Percentiles rank a stretch among this genome's conserved stretches.
These are phyloP conservation scores for Lathyrus sativus DNA, from an alignment of 306 rosid genomes.

Conservation along the genomic window DNA sequence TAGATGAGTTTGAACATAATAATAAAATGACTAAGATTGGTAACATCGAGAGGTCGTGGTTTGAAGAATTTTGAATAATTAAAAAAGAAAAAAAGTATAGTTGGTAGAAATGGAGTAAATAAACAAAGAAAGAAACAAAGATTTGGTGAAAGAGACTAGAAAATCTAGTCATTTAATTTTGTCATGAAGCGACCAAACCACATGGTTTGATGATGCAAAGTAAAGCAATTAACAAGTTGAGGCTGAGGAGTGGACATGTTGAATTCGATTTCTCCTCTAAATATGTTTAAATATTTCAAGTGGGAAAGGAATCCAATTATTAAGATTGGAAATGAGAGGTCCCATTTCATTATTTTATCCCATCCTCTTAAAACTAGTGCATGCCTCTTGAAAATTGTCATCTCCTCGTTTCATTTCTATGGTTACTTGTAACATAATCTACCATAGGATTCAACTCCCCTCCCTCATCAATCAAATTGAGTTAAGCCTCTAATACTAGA, in stretches of 20 bases:
- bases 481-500: no score
- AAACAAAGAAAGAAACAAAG: conserved; percentile 24
- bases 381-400: neutral
- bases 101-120: conserved; percentile 22
- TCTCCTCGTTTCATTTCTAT: neutral
- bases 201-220: conserved; percentile 1
- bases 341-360: conserved; percentile 15
- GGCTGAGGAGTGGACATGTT: conserved; percentile 25
- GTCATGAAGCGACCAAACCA: conserved; percentile 1
- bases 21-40: neutral
- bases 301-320: conserved; percentile 18
- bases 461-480: no score
- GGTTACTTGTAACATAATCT: no score
- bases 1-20: neutral
- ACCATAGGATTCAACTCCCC: no score
- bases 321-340: conserved; percentile 36
- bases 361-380: neutral
- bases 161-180: neutral
- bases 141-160: conserved; percentile 30
- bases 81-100: neutral
- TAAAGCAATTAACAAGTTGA: neutral
- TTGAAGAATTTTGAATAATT: neutral
- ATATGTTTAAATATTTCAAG: neutral
- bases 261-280: conserved; percentile 16
- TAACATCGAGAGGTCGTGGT: neutral